Evolutionary conservation across 345 rosid species (phyloP).

Genomic region (Eucalyptus viminalis): DNA sequence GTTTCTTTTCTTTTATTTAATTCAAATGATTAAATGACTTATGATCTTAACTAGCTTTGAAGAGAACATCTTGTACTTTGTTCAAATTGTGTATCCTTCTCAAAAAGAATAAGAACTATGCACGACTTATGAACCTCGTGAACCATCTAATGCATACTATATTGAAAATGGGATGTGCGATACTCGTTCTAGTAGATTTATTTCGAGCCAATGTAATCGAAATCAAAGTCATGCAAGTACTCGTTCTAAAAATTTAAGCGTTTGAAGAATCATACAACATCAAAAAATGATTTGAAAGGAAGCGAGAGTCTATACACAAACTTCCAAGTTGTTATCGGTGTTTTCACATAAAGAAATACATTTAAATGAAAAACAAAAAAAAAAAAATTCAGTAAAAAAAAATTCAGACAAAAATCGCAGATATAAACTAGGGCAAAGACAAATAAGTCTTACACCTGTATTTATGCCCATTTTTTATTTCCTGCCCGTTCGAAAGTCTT

Average conservation of each 20-base stretch:
- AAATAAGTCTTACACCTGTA: neutral
- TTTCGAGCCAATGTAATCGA: neutral
- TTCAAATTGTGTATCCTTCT: rapidly evolving
- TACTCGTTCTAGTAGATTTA: too few species aligned
- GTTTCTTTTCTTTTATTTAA: too few species aligned
- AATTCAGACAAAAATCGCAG: neutral
- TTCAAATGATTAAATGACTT: neutral
- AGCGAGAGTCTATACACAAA: neutral
- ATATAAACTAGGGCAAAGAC: too few species aligned
- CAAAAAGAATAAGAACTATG: too few species aligned
- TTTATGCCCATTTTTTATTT: neutral
- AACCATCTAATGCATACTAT: neutral
- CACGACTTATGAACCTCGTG: neutral
- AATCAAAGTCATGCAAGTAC: neutral
- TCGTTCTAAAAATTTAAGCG: neutral
- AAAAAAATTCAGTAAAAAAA: too few species aligned
- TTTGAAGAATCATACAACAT: neutral
- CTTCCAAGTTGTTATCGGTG: neutral
- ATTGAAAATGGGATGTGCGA: rapidly evolving
- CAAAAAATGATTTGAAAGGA: neutral
- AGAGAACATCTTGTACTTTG: too few species aligned
- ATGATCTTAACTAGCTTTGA: neutral
- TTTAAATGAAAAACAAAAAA: too few species aligned
- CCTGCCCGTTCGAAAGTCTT: neutral
- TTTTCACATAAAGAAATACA: neutral